phyloP scores from a whole-genome alignment of 2,329 filamentous ascomycete genomes.

The Sporothrix pseudoabietina region DNA sequence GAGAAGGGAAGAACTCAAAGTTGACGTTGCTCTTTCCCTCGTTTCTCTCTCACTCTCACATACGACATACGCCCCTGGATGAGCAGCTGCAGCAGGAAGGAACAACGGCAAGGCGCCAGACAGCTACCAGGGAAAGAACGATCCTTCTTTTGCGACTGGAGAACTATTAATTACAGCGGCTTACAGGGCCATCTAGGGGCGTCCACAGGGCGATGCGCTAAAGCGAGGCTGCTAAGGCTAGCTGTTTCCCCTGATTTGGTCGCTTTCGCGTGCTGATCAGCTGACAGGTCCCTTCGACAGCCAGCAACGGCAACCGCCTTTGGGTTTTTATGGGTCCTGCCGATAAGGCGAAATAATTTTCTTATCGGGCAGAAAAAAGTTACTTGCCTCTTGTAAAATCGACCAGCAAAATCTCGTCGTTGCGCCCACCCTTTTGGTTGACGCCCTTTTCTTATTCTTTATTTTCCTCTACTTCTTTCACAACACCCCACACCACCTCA shows the following conservation, averaged over 20 bases:
- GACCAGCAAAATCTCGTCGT: conserved; percentile 8
- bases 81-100: not conserved
- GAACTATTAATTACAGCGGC: not conserved
- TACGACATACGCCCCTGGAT: not conserved
- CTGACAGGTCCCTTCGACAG: not conserved
- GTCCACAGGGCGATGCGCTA: not conserved
- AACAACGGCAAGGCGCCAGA: not conserved
- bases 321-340: conserved; percentile 2
- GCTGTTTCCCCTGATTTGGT: not conserved
- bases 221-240: not conserved
- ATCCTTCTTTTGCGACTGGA: not conserved
- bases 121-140: not conserved
- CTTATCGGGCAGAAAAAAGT: conserved; percentile 31
- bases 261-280: not conserved
- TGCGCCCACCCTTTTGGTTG: not conserved
- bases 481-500: conserved; percentile 27
- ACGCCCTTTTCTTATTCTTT: not conserved
- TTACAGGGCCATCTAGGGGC: not conserved
- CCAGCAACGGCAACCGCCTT: not conserved
- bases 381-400: conserved; percentile 3
- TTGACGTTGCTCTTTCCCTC: conserved; percentile 1
- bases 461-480: too few species aligned
- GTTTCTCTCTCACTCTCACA: not conserved
- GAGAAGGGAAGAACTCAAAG: not conserved
- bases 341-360: conserved; percentile 29